Conservation (phyloP, 2,329 filamentous ascomycete species). For the Parasarocladium wereldwijsianum region DNA sequence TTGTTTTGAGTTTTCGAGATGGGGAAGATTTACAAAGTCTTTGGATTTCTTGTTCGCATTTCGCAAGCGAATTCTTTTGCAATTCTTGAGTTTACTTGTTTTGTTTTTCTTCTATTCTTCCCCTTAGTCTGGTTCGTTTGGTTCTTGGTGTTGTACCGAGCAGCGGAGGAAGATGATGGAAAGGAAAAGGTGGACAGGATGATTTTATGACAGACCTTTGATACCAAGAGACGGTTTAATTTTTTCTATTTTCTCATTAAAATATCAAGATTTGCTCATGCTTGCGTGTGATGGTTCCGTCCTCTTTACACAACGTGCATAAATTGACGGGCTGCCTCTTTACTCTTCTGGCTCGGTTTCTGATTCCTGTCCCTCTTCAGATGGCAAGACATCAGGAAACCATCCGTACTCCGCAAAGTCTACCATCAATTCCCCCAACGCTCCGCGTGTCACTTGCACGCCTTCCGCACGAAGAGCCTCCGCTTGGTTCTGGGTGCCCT, state of each 20-base stretch:
- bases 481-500: conserved; percentile 34
- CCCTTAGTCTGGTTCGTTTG: conserved; percentile 6
- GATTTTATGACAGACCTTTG: no score
- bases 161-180: no score
- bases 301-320: no score
- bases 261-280: no score
- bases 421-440: conserved; percentile 36
- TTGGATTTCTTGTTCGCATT: no score
- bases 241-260: no score
- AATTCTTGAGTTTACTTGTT: conserved; percentile 6
- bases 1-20: no score
- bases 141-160: no score
- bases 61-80: conserved; percentile 8
- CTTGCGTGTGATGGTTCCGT: no score
- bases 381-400: conserved; percentile 37
- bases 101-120: conserved; percentile 6
- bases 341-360: background rate
- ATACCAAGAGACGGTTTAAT: no score
- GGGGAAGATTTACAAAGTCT: no score
- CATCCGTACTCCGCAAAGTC: conserved; percentile 38
- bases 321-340: background rate
- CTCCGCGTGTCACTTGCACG: conserved; percentile 30
- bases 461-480: conserved; percentile 34
- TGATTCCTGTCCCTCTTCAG: conserved; percentile 17
- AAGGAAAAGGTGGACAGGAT: no score